Evolutionary conservation across 805 yeast genomes (phyloP), one percentile per base, ranked within the genome.

Genomic region (Ogataea corticis): DNA sequence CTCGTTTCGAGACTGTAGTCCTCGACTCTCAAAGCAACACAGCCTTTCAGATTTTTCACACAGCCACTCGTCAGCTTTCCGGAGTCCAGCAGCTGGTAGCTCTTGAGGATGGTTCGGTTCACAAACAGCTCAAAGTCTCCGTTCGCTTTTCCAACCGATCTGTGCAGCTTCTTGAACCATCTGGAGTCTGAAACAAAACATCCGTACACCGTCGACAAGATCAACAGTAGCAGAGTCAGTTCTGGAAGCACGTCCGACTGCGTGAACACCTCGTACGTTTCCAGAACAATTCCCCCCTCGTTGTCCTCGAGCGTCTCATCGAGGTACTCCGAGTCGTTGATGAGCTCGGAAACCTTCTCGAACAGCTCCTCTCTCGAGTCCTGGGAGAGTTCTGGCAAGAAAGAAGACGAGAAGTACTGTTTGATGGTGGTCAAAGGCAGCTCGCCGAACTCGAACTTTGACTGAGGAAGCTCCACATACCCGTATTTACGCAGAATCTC

Each of bases 401-500:
- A 66, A 9, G 58, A 51, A 3, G 58, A 41, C 7, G 51, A 49
- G 40, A 77, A 72, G 7, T 69, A 70, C 1, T 63, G 56, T 41
- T 67, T 69, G 12, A 83, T 69, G 3, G 62, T 58, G 0, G 58
- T 52, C 19, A 83, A 52, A 1, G 82, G 72, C 3, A 92, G 56
- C 63, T 92, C 98, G 7, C 84, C 96, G 57, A 87, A 85, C 62
- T 92, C 98, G 60, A 71, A 79, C 38, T 76, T 78, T 2, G 94
- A 85, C 0, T 88, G 87, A 16, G 71, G 73, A 29, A 61, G 44
- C 66, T 91, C 97, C 19, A 89, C 94, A 57, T 87, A 92, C 0
- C 99, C 99, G 56, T 92, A 92, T 46, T 96, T 76, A 57, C 99
- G 77, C 44, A 94, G 70, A 27, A 94, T 74, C 58, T 94, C 98